Base-by-base conservation (phyloP, 345 rosid genomes). In the Rhodamnia rubescens region DNA sequence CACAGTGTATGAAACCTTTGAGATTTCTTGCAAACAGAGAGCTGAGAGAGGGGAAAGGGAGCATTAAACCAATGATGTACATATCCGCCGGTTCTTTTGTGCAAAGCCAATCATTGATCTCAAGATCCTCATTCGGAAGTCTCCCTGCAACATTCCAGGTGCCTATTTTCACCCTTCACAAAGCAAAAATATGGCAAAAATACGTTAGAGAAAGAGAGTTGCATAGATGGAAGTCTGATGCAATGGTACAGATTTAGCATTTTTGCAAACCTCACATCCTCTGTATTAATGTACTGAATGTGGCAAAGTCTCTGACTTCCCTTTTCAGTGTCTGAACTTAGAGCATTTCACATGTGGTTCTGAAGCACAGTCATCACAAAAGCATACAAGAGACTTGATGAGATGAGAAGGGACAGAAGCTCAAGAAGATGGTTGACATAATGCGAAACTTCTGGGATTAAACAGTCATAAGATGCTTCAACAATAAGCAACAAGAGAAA, bases 91-190 rank as follows among this genome's bases (percentile, higher is more conserved):
- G 92, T 32, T 94, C 96, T 82, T 93, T 90, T 20, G 97, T 91
- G 85, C 92, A 91, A 84, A 98, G 98, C 99, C 98, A 96, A 53
- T 95, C 97, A 58, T 95, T 95, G 80, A 95, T 94, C 32, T 95
- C 92, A 61, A 94, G 95, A 92, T 92, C 94, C 82, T 94, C 95
- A 64, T 87, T 12, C 18, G 99, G 99, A 86, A 59, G 81, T 92
- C 89, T 94, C 21, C 99, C 99, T 86, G 98, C 99, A 88, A 98
- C 99, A 87, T 98, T 98, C 99, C 99, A 98, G 75, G 99, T 93
- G 82, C 96, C 95, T 83, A 98, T 86, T 52, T 91, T 92, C 58
- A 98, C 94, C 93, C 99, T 98, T 82, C 82, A 83, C 54, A 36
- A 86, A 50, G 85, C 52, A 85, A 83, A 57, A 11, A 51, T 11